Base-by-base conservation (phyloP, 2,329 filamentous ascomycete genomes). In the Alternaria gaisen region DNA sequence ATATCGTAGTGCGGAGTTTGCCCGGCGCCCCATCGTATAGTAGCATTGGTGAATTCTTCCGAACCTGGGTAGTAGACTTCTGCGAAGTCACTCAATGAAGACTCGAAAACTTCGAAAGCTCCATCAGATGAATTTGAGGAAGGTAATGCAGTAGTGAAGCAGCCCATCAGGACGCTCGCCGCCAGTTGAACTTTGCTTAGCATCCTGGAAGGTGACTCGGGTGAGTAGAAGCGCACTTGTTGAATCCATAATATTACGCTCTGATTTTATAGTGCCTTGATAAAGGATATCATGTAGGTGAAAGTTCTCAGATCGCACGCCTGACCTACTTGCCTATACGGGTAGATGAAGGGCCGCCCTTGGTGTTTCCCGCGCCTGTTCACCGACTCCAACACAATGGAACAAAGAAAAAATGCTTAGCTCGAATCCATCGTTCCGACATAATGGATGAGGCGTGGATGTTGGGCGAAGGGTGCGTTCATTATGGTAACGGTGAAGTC, bases 11-110 rank as follows among this genome's bases (percentile, higher is more conserved):
- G 30, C 1, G 70, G 70, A 9, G 47, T 53, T n/a, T 64, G 57
- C 11, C 58, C 56, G 10, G 65, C 65, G 14, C 60, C 65, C 70
- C 70, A 72, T 43, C 68, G 54, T 36, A 51, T 12, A 11, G 55
- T 60, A 22, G 65, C 65, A 41, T 59, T 58, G 2, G n/a, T 14
- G 10, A 64, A 70, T n/a, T 44, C 46, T 22, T 53, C 53, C 6
- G 64, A 61, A 9, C 55, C 61, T n/a, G 61, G 56, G 16, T 48
- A 48, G 50, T 61, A 65, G n/a, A 68, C 46, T 14, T 58, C 43
- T 6, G 60, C 65, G 4, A 18, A 26, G 2, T 36, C 11, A 24
- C 42, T 59, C 12, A 55, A 43, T 3, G 51, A 48, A 12, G 50
- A 48, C 14, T 48, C 32, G 14, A 48, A 34, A 4, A 48, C 4